Base-by-base conservation (phyloP, 371 early-diverging fungal genomes). In the Entomophthora muscae region DNA sequence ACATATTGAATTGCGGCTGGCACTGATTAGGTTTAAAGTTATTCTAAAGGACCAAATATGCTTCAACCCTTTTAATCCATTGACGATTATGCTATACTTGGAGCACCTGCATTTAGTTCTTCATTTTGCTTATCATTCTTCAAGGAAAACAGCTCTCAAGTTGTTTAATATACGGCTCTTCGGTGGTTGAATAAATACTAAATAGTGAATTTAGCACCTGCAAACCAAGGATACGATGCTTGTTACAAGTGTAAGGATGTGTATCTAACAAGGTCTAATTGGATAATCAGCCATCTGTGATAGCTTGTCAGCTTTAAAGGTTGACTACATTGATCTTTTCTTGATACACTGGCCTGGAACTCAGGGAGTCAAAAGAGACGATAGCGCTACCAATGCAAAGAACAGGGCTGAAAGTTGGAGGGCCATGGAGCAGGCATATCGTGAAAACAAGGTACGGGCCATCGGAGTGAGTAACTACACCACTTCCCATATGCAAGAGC, bases 401-500 rank as follows among this genome's bases (percentile, higher is more conserved):
- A 76, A 79, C 64, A 75, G 88, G 13, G 67, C 63, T 33, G 80
- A 71, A 31, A 78, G 85, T 53, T 90, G 88, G 86, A 70, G 69
- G 30, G 86, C 85, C 0, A 76, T 93, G 57, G 90, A 90, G 67
- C 64, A 65, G 22, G 70, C 82, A 60, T 76, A 84, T 62, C 64
- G 61, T 26, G 77, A 73, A 30, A 79, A 78, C 1, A 72, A 71
- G 31, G 69, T 84, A 13, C 75, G 78, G 1, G 73, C 79, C 0
- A 92, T 95, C 63, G 95, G 95, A 1, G 85, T 93, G 51, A 78
- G 83, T 64, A 95, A 95, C 72, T 92, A 83, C 69, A 81, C 82
- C 1, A 66, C 71, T 13, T 13, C 57, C 0, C 90, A 91, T 69
- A 66, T 91, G 22, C 64, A 71, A 21, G 76, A 80, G 30, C 66